Conservation (phyloP, 2,329 filamentous ascomycete species). For the Geoglossum cookeanum region DNA sequence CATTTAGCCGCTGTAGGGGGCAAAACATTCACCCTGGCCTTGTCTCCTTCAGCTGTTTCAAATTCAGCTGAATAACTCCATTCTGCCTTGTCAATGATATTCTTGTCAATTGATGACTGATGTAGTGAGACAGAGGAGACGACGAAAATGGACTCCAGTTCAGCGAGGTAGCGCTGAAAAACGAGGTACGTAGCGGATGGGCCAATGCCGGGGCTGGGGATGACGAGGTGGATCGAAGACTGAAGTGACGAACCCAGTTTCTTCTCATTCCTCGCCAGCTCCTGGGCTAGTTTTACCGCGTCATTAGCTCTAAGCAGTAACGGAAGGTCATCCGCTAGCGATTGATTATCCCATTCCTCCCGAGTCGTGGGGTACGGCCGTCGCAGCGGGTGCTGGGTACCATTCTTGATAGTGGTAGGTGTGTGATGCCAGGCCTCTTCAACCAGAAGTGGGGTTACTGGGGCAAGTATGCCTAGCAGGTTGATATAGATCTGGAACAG, state of each 20-base stretch:
- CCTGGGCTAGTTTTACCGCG: constrained; percentile 57
- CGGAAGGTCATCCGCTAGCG: constrained; percentile 15
- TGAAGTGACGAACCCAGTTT: constrained; percentile 65
- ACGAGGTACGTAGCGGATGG: constrained; percentile 16
- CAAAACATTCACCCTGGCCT: constrained; percentile 22
- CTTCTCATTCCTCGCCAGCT: constrained; percentile 52
- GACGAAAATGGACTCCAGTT: constrained; percentile 47
- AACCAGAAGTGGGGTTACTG: constrained; percentile 64
- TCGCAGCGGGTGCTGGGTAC: constrained; percentile 26
- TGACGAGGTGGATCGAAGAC: constrained; percentile 42
- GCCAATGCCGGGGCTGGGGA: constrained; percentile 18
- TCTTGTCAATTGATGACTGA: constrained; percentile 4
- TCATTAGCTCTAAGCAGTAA: constrained; percentile 32
- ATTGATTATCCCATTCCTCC: constrained; percentile 9
- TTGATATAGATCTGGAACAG: constrained; percentile 46
- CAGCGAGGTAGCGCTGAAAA: constrained; percentile 25
- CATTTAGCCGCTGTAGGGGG: constrained; percentile 48
- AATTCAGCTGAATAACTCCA: constrained; percentile 27
- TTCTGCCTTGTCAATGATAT: constrained; percentile 13
- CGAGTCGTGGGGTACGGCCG: constrained; percentile 13
- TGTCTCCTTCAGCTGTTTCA: constrained; percentile 17
- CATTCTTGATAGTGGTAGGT: constrained; percentile 41
- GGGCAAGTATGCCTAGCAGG: constrained; percentile 59
- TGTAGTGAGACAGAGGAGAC: constrained; percentile 43
- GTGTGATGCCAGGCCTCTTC: constrained; percentile 75